phyloP scores from a whole-genome alignment of 768 basidiomycete genomes.

The Glaciozyma martinii region DNA sequence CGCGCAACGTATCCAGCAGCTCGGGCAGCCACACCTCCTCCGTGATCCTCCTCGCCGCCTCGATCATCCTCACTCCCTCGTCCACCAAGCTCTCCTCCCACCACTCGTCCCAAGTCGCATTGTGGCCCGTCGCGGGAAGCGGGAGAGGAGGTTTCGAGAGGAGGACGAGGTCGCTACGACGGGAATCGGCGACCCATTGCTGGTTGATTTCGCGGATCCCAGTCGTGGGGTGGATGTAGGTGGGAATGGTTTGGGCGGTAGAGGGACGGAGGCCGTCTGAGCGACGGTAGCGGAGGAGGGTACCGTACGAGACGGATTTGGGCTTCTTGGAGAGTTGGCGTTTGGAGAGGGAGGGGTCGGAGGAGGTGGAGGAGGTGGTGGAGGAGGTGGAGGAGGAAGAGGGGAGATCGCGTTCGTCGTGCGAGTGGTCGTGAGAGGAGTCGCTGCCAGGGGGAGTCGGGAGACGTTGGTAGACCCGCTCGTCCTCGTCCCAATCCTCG shows the following conservation, averaged over 20 bases:
- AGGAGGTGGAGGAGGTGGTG: background rate
- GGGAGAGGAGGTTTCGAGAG: constrained; percentile 31
- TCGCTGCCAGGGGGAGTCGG: constrained; percentile 10
- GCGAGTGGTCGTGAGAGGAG: background rate
- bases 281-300: constrained; percentile 34
- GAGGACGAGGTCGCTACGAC: constrained; percentile 30
- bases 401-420: background rate
- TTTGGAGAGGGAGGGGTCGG: background rate
- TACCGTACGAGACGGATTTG: constrained; percentile 20
- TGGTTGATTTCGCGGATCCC: constrained; percentile 33
- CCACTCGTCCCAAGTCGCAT: constrained; percentile 10
- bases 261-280: constrained; percentile 30
- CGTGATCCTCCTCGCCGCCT: constrained; percentile 20
- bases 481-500: constrained; percentile 16
- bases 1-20: constrained; percentile 30
- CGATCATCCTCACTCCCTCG: constrained; percentile 8
- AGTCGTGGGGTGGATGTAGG: constrained; percentile 23
- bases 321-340: background rate
- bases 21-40: constrained; percentile 31
- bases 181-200: constrained; percentile 28
- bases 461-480: constrained; percentile 17
- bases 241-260: constrained; percentile 12
- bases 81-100: background rate
- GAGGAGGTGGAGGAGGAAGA: background rate
- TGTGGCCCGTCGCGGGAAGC: constrained; percentile 6